These are phyloP conservation scores for Aureobasidium sp. DNA, from an alignment of 2,329 filamentous ascomycete species.

Conservation along the genomic window DNA sequence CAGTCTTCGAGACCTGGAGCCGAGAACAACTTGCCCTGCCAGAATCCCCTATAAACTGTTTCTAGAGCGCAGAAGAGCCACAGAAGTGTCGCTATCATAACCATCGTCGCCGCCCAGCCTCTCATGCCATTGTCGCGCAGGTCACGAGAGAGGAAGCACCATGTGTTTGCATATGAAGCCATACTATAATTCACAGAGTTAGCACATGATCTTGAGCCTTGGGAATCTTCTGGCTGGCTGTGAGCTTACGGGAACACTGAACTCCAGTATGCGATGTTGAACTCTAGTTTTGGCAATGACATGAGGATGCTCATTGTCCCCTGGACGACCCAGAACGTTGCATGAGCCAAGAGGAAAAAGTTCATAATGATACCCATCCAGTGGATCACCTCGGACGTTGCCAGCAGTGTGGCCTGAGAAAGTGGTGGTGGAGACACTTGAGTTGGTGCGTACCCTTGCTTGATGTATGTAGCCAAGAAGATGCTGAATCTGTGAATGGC, in stretches of 20 bases:
- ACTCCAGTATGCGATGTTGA: constrained; percentile 24
- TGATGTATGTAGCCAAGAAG: constrained; percentile 19
- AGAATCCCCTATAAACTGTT: constrained; percentile 20
- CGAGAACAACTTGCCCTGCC: constrained; percentile 21
- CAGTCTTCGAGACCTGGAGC: constrained; percentile 23
- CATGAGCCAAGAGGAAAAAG: constrained; percentile 21
- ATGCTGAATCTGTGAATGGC: constrained; percentile 20
- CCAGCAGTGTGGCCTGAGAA: constrained; percentile 13
- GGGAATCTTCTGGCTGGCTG: background rate
- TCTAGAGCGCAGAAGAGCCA: constrained; percentile 24
- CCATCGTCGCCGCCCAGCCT: constrained; percentile 22
- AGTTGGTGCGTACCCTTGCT: constrained; percentile 17
- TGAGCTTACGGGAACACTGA: constrained; percentile 21
- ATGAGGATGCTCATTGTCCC: constrained; percentile 17
- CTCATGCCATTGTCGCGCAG: constrained; percentile 23
- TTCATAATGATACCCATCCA: constrained; percentile 22
- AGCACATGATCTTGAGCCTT: background rate
- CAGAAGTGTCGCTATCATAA: constrained; percentile 18
- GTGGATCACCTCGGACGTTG: constrained; percentile 20
- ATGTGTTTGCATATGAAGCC: constrained; percentile 22
- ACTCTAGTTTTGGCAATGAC: constrained; percentile 17
- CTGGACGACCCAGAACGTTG: constrained; percentile 24
- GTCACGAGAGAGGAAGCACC: constrained; percentile 19
- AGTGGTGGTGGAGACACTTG: constrained; percentile 17
- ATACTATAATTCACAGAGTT: background rate